Evolutionary conservation across 306 rosid genomes (phyloP).

Genomic region (Fragaria nilgerrensis): DNA sequence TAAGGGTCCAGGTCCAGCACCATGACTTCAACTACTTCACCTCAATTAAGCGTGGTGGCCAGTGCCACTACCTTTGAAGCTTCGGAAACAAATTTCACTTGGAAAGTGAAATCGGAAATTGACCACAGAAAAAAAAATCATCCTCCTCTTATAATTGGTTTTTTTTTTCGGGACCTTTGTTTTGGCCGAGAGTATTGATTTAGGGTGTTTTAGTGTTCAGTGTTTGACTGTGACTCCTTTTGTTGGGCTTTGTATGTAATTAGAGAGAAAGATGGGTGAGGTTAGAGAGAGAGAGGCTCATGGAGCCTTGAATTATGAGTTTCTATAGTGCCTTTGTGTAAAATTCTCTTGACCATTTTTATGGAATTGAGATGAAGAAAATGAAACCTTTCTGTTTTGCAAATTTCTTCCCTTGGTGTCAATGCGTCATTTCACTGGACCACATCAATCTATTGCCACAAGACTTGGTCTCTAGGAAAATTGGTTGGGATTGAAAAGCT

Average conservation of each 20-base stretch:
- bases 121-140: slow-evolving; percentile 9
- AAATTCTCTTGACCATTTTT: slow-evolving; percentile 17
- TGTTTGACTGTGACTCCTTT: slow-evolving; percentile 18
- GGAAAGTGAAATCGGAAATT: slow-evolving; percentile 15
- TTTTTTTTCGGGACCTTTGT: background rate
- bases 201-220: slow-evolving; percentile 21
- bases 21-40: slow-evolving; percentile 90
- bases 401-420: background rate
- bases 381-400: background rate
- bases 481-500: background rate
- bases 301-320: slow-evolving; percentile 11
- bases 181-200: background rate
- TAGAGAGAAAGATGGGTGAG: slow-evolving; percentile 20
- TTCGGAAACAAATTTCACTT: background rate
- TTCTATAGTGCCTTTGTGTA: slow-evolving; percentile 15
- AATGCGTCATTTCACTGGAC: background rate
- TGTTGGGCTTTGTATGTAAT: slow-evolving; percentile 19
- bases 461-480: background rate
- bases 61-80: slow-evolving; percentile 14
- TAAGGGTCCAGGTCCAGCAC: slow-evolving; percentile 87
- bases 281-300: slow-evolving; percentile 15
- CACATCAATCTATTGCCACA: background rate
- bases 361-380: slow-evolving; percentile 17
- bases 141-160: background rate
- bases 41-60: slow-evolving; percentile 45